A percentile compares a stretch with the other conserved stretches of the same genome.
Evolutionary conservation across 768 basidiomycete species (phyloP).

Genomic region (Erythrobasidium yunnanense): DNA sequence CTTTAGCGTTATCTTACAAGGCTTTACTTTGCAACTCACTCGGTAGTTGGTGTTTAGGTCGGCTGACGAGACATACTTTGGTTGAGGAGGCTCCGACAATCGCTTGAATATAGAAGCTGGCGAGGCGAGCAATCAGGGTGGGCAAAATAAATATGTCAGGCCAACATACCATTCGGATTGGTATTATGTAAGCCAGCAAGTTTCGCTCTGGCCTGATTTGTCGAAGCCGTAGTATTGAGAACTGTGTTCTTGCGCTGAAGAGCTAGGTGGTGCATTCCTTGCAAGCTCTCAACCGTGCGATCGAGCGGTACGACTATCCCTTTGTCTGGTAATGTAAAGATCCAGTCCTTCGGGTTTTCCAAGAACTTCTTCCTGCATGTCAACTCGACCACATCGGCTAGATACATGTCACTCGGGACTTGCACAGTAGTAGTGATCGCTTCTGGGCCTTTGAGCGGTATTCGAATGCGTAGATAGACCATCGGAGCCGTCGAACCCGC

Average conservation of each 20-base stretch:
- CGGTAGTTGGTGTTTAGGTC: constrained; percentile 81
- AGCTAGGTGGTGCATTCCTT: constrained; percentile 71
- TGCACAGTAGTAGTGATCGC: constrained; percentile 28
- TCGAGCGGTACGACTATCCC: constrained; percentile 80
- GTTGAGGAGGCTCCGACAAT: constrained; percentile 57
- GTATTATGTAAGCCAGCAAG: constrained; percentile 60
- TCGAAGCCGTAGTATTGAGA: constrained; percentile 58
- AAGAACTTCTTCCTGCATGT: constrained; percentile 48
- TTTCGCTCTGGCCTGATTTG: constrained; percentile 37
- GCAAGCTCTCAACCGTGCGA: constrained; percentile 87
- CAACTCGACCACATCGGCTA: constrained; percentile 85
- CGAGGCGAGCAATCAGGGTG: not conserved
- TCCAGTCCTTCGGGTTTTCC: constrained; percentile 59
- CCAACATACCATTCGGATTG: constrained; percentile 61
- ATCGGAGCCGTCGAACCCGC: constrained; percentile 1
- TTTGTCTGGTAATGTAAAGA: constrained; percentile 51
- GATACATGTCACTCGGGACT: constrained; percentile 73
- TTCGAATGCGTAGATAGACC: constrained; percentile 27
- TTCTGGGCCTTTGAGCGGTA: constrained; percentile 24
- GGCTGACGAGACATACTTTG: constrained; percentile 53
- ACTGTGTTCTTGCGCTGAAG: constrained; percentile 70
- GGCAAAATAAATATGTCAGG: not conserved
- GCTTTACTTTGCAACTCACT: constrained; percentile 44
- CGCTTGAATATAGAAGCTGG: constrained; percentile 84
- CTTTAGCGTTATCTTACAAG: not conserved